Conservation (phyloP, 2,329 filamentous ascomycete genomes). For the Fusarium chlamydosporum region DNA sequence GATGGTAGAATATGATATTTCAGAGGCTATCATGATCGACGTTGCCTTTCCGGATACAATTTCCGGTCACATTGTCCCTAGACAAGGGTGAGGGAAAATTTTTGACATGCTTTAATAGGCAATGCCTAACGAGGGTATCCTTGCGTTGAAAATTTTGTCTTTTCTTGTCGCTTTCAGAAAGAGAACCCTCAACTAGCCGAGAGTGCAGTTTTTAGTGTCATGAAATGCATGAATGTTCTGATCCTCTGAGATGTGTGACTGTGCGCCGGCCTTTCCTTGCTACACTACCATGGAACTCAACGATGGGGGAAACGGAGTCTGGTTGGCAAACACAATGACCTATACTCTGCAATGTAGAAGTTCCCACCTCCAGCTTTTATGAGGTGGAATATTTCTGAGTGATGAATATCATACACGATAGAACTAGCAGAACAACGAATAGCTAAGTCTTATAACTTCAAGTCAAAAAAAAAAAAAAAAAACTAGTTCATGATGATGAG, state of each 20-base stretch:
- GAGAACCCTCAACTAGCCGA: not conserved
- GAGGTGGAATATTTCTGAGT: not conserved
- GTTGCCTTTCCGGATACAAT: constrained; percentile 17
- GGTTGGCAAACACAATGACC: not conserved
- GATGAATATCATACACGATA: not conserved
- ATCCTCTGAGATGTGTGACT: not conserved
- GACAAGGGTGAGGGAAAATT: constrained; percentile 4
- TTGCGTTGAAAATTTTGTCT: not conserved
- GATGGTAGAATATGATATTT: not conserved
- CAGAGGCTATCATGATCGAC: constrained; percentile 24
- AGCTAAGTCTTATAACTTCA: not conserved
- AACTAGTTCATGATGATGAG: too few species aligned
- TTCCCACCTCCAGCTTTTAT: not conserved
- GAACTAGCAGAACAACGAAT: not conserved
- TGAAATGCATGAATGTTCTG: not conserved
- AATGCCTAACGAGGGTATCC: constrained; percentile 13
- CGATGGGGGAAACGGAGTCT: not conserved
- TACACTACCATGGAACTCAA: too few species aligned
- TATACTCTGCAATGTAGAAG: not conserved
- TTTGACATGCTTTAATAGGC: constrained; percentile 19
- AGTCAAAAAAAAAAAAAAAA: too few species aligned
- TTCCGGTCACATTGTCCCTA: constrained; percentile 11
- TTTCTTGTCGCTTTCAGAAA: not conserved
- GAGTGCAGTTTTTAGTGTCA: not conserved
- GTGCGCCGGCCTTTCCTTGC: not conserved